Evolutionary conservation across 2,329 filamentous ascomycete genomes (phyloP).

Genomic region (Xylaria sp.): DNA sequence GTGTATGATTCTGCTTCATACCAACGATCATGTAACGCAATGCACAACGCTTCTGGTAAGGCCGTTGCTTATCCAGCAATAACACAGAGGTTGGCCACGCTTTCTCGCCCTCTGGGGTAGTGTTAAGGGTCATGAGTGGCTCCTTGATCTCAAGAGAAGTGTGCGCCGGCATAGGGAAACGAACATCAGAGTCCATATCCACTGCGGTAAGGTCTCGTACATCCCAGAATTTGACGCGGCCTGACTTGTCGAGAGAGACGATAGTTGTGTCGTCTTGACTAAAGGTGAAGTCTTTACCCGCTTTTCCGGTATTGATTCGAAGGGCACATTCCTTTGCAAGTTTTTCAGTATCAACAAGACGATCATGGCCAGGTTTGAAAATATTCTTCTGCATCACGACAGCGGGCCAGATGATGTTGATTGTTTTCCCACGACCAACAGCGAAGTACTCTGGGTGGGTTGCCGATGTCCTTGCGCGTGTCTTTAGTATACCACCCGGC

Average conservation of each 20-base stretch:
- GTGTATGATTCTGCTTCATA: constrained; percentile 98
- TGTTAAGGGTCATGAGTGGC: constrained; percentile 86
- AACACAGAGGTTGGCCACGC: constrained; percentile 96
- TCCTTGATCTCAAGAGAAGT: constrained; percentile 81
- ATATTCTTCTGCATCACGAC: constrained; percentile 71
- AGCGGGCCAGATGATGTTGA: constrained; percentile 84
- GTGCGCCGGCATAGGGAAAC: constrained; percentile 64
- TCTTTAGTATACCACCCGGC: constrained; percentile 93
- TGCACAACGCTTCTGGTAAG: constrained; percentile 89
- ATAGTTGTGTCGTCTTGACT: constrained; percentile 96
- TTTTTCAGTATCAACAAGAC: constrained; percentile 84
- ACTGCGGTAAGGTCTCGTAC: constrained; percentile 78
- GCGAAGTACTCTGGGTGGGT: constrained; percentile 94
- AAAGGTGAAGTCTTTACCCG: constrained; percentile 97
- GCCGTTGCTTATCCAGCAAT: constrained; percentile 94
- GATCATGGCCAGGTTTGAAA: constrained; percentile 72
- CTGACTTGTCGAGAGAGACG: constrained; percentile 95
- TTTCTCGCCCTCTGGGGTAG: constrained; percentile 88
- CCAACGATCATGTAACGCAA: constrained; percentile 96
- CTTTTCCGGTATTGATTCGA: constrained; percentile 96
- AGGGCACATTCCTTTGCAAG: constrained; percentile 87
- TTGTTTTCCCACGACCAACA: constrained; percentile 94
- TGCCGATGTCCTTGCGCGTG: constrained; percentile 88
- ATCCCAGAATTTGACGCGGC: constrained; percentile 98
- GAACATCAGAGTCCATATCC: constrained; percentile 62